Percentiles rank a stretch among this genome's conserved stretches.
Conservation (phyloP, 305 asterid genomes). For the Fraxinus sp. region DNA sequence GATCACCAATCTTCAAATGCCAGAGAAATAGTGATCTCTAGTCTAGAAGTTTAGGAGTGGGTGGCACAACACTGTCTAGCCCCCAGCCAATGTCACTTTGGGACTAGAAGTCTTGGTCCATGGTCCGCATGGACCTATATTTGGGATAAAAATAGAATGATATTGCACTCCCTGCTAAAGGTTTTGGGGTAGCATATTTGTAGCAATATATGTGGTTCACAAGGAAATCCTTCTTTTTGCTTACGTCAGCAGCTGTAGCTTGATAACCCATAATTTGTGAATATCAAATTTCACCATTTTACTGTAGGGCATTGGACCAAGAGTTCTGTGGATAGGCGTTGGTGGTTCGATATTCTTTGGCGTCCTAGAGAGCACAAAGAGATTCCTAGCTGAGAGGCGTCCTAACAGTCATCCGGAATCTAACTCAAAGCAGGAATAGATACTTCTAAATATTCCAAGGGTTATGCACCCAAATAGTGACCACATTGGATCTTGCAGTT, state of each 20-base stretch:
- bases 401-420: slow-evolving; percentile 31
- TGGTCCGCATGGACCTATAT: not conserved
- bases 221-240: not conserved
- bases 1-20: not conserved
- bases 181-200: not conserved
- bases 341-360: slow-evolving; percentile 96
- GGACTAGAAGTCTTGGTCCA: not conserved
- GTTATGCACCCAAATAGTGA: not conserved
- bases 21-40: not conserved
- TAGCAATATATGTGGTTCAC: not conserved
- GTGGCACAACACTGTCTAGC: not conserved
- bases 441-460: slow-evolving; percentile 2
- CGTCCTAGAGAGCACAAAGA: slow-evolving; percentile 82
- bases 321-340: slow-evolving; percentile 96
- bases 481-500: not conserved
- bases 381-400: slow-evolving; percentile 58
- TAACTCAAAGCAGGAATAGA: slow-evolving; percentile 40
- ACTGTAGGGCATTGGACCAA: slow-evolving; percentile 79
- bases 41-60: not conserved
- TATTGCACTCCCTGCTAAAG: not conserved
- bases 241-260: not conserved
- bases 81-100: not conserved
- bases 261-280: not conserved
- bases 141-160: not conserved
- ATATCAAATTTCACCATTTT: not conserved